Conservation (phyloP, 345 rosid species). For the Rhizophora mangle region DNA sequence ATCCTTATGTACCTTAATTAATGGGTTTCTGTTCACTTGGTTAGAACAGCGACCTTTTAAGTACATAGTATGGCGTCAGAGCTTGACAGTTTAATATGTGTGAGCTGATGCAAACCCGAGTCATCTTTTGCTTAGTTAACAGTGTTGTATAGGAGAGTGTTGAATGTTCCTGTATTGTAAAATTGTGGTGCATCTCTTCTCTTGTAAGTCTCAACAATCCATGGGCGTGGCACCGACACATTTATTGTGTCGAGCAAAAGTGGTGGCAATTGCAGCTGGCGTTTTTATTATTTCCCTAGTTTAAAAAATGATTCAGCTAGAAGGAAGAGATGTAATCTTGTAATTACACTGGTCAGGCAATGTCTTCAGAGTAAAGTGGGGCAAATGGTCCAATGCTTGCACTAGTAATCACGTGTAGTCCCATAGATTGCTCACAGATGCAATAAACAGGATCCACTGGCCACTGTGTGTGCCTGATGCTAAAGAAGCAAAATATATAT, state of each 20-base stretch:
- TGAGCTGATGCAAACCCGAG: constrained; percentile 28
- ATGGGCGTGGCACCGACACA: not conserved
- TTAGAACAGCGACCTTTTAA: constrained; percentile 8
- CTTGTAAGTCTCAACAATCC: not conserved
- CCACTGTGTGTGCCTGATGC: no score
- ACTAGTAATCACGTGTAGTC: not conserved
- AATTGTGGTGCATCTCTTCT: not conserved
- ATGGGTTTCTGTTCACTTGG: constrained; percentile 1
- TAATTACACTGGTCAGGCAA: not conserved
- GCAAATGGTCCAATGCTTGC: not conserved
- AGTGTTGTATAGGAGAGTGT: not conserved
- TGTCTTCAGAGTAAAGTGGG: not conserved
- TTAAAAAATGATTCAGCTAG: not conserved
- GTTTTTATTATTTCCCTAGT: not conserved
- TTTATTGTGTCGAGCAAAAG: not conserved
- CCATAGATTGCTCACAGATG: not conserved
- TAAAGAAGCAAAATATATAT: no score
- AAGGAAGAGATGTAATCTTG: not conserved
- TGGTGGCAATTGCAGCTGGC: not conserved
- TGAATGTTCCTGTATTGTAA: not conserved
- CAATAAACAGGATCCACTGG: not conserved
- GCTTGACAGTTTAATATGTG: constrained; percentile 19
- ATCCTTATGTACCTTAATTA: not conserved
- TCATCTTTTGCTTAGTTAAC: constrained; percentile 17
- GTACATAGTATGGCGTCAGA: not conserved